Evolutionary conservation across 75 land plant genomes (phyloP).

Genomic region (Chamaecyparis obtusa): DNA sequence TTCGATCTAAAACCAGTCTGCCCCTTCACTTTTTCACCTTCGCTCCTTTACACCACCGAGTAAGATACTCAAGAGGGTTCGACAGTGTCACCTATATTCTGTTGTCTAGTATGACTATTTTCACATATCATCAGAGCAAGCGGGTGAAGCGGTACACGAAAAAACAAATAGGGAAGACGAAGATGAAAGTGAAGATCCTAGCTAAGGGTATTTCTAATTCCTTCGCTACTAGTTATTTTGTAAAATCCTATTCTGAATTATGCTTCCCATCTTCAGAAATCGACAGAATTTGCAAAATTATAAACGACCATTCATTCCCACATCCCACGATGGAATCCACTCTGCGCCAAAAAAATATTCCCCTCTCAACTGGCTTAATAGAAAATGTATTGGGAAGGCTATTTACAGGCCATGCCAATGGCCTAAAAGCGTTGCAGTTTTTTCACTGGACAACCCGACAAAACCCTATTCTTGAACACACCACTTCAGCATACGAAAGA

Average conservation of each 20-base stretch:
- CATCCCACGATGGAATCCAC: conserved; percentile 21
- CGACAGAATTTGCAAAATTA: conserved; percentile 37
- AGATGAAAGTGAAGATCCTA: neutral
- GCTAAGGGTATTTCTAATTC: neutral
- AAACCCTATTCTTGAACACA: conserved; percentile 1
- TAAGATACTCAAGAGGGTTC: no score
- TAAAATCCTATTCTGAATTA: neutral
- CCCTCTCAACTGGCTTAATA: conserved; percentile 26
- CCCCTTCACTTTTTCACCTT: no score
- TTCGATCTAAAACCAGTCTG: no score
- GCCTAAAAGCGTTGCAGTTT: conserved; percentile 41
- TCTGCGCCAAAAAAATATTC: conserved; percentile 9
- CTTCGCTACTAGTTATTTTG: neutral
- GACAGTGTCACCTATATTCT: neutral
- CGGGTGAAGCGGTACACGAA: neutral
- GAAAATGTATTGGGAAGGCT: conserved; percentile 51
- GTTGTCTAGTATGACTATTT: neutral
- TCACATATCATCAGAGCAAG: neutral
- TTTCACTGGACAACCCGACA: conserved; percentile 29
- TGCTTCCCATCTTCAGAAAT: conserved; percentile 19
- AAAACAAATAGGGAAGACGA: neutral
- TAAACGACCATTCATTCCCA: conserved; percentile 58
- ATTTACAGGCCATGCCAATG: conserved; percentile 39
- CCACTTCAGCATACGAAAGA: conserved; percentile 31
- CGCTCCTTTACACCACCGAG: no score